phyloP scores from a whole-genome alignment of 2,329 filamentous ascomycete species.

The Microcera coccophila region DNA sequence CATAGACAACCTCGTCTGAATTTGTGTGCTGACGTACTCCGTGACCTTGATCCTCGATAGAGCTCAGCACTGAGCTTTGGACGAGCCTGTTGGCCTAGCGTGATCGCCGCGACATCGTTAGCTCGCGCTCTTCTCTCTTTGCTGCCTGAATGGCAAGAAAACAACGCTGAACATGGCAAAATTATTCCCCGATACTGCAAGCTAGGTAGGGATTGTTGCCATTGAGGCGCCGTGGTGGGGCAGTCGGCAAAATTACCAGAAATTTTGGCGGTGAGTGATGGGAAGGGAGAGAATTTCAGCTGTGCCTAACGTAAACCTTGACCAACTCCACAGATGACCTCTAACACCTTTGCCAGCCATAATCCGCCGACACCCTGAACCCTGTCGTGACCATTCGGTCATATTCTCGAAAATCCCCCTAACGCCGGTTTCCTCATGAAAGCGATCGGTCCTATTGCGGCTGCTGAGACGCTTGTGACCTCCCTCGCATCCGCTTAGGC shows the following conservation, averaged over 20 bases:
- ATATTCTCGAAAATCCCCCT: no score
- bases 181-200: no score
- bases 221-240: constrained; percentile 24
- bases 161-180: constrained; percentile 69
- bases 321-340: constrained; percentile 10
- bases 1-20: no score
- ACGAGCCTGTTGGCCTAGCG: constrained; percentile 69
- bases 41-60: no score
- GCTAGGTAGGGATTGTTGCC: no score
- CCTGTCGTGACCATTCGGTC: no score
- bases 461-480: constrained; percentile 21
- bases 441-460: background rate
- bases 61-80: constrained; percentile 73
- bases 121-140: constrained; percentile 70
- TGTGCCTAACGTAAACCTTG: constrained; percentile 17
- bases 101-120: constrained; percentile 62
- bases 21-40: no score
- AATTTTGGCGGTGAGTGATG: constrained; percentile 33
- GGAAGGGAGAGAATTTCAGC: constrained; percentile 13
- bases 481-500: constrained; percentile 29
- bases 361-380: no score
- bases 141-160: constrained; percentile 84
- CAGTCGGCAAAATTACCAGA: constrained; percentile 28
- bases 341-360: no score
- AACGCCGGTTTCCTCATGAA: no score